phyloP scores from a whole-genome alignment of 2,329 filamentous ascomycete genomes.

The Phaeosphaeriaceae sp. region DNA sequence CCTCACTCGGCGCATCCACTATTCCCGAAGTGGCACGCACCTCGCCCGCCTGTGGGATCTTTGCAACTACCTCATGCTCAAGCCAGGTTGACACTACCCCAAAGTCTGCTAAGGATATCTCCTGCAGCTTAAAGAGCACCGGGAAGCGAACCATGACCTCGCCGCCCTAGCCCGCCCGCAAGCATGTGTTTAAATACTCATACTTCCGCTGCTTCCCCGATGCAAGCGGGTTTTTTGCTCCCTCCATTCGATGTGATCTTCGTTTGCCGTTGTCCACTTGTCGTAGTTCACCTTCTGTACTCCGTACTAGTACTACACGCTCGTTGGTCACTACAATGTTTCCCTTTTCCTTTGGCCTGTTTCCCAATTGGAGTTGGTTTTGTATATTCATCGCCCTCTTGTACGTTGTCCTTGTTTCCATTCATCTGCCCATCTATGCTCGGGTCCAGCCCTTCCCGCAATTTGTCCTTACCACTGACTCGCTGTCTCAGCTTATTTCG shows the following conservation, averaged over 20 bases:
- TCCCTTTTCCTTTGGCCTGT: conserved; percentile 44
- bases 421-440: conserved; percentile 2
- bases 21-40: conserved; percentile 37
- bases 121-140: conserved; percentile 50
- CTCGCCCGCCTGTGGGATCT: conserved; percentile 40
- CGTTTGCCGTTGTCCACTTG: conserved; percentile 41
- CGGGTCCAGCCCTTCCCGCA: conserved; percentile 3
- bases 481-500: conserved; percentile 73
- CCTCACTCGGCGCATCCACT: conserved; percentile 40
- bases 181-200: conserved; percentile 51
- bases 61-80: conserved; percentile 50
- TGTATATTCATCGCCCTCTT: conserved; percentile 45
- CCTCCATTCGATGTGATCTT: conserved; percentile 50
- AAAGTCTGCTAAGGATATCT: conserved; percentile 49
- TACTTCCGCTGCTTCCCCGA: conserved; percentile 46
- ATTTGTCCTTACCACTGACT: conserved; percentile 29
- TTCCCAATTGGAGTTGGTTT: conserved; percentile 50
- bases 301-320: conserved; percentile 43
- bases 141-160: conserved; percentile 48
- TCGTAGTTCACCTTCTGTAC: conserved; percentile 42
- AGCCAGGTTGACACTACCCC: conserved; percentile 50
- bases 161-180: conserved; percentile 47
- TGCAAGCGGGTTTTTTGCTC: conserved; percentile 47
- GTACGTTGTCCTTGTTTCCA: conserved; percentile 29
- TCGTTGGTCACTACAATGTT: conserved; percentile 49